phyloP scores from a whole-genome alignment of 176 grass and related monocot species.

The Aegilops bicornis region DNA sequence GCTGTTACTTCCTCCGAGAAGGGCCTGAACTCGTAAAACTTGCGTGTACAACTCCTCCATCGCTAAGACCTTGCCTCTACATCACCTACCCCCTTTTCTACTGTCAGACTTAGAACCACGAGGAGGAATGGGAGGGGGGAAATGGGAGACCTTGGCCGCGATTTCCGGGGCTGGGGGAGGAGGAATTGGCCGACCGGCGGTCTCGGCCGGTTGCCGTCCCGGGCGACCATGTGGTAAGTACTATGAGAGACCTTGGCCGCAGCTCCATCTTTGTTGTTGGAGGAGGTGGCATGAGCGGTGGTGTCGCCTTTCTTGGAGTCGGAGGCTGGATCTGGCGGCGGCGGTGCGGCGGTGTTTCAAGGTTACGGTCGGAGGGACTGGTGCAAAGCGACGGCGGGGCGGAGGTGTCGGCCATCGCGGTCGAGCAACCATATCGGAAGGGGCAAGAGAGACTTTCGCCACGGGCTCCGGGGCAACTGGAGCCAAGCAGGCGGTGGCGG shows the following conservation, averaged over 20 bases:
- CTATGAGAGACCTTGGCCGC: background rate
- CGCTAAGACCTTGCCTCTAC: too few relatives aligned
- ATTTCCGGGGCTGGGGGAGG: conserved; percentile 7
- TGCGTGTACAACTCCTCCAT: too few relatives aligned
- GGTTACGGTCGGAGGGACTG: background rate
- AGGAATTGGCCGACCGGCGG: background rate
- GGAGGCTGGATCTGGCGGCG: background rate
- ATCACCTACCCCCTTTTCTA: too few relatives aligned
- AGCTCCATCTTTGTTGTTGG: background rate
- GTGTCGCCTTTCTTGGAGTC: background rate
- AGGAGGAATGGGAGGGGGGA: conserved; percentile 2
- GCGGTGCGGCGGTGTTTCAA: background rate
- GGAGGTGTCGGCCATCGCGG: background rate
- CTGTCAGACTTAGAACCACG: background rate
- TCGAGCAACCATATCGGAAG: background rate
- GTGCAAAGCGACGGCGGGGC: background rate
- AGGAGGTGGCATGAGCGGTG: background rate
- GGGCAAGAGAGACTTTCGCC: background rate
- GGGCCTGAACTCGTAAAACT: too few relatives aligned
- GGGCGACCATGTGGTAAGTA: conserved; percentile 18
- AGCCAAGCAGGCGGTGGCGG: background rate
- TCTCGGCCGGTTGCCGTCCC: background rate
- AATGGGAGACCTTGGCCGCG: background rate
- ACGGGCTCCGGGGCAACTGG: conserved; percentile 7
- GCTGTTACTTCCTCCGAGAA: too few relatives aligned